Conservation (phyloP, 2,329 filamentous ascomycete species). For the Colletotrichum spaethianum region DNA sequence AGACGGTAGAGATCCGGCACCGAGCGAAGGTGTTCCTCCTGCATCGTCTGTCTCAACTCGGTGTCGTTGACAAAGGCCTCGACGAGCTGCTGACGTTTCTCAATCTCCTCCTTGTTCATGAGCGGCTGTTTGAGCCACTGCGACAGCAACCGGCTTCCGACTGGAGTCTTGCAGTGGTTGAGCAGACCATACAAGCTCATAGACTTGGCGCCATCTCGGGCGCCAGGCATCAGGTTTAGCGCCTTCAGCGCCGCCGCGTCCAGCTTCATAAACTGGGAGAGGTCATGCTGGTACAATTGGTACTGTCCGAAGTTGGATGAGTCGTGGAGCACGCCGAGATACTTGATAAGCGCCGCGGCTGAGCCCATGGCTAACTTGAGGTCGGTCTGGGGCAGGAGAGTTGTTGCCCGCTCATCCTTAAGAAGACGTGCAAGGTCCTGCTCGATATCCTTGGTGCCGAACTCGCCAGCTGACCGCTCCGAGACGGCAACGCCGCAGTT, state of each 20-base stretch:
- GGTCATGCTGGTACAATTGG: constrained; percentile 95
- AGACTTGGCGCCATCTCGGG: constrained; percentile 93
- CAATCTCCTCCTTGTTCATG: constrained; percentile 91
- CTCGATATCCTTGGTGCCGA: constrained; percentile 92
- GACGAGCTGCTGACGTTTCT: constrained; percentile 92
- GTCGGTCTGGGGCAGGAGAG: constrained; percentile 88
- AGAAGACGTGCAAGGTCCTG: constrained; percentile 91
- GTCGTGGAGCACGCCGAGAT: constrained; percentile 91
- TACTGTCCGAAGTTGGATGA: constrained; percentile 97
- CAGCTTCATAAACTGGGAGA: constrained; percentile 98
- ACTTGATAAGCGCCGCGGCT: constrained; percentile 93
- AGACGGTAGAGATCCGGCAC: constrained; percentile 96
- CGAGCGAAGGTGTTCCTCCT: constrained; percentile 93
- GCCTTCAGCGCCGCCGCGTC: constrained; percentile 95
- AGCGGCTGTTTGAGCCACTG: constrained; percentile 99
- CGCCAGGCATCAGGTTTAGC: constrained; percentile 96
- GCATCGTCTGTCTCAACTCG: constrained; percentile 93
- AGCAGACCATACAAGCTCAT: constrained; percentile 97
- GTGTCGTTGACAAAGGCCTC: constrained; percentile 96
- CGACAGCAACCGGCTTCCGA: constrained; percentile 88
- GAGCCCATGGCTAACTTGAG: constrained; percentile 97
- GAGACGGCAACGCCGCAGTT: constrained; percentile 93
- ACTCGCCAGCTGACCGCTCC: constrained; percentile 83
- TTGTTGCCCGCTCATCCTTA: constrained; percentile 85
- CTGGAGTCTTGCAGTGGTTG: constrained; percentile 97